Conservation (phyloP, 108 stramenopile genomes). For the Cyclotella baltica region DNA sequence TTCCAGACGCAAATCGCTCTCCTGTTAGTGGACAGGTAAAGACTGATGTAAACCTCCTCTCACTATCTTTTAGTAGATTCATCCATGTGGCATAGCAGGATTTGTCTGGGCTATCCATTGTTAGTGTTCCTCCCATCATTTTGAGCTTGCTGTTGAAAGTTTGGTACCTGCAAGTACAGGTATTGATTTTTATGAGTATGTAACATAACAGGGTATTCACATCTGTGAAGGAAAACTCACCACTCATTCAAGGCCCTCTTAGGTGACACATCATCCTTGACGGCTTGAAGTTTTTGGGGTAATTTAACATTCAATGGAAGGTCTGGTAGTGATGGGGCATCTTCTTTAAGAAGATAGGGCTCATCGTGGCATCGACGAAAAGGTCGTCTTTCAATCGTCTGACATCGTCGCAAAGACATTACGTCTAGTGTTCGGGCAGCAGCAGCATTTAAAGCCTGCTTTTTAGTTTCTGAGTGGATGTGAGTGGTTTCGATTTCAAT, state of each 20-base stretch:
- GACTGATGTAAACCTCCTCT: conserved; percentile 34
- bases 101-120: conserved; percentile 10
- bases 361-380: conserved; percentile 30
- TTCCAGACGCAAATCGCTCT: conserved; percentile 32
- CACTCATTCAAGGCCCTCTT: conserved; percentile 22
- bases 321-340: conserved; percentile 23
- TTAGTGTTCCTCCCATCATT: not conserved
- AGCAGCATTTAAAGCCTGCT: conserved; percentile 27
- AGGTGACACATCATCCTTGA: conserved; percentile 10
- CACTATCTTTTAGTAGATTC: not conserved
- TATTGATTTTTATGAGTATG: not conserved
- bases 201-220: too few relatives aligned
- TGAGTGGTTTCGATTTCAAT: too few relatives aligned
- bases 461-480: conserved; percentile 11
- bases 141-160: not conserved
- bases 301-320: conserved; percentile 22
- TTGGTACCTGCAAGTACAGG: conserved; percentile 18
- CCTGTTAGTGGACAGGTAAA: conserved; percentile 44
- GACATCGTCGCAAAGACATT: conserved; percentile 33
- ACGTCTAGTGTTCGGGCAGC: conserved; percentile 35
- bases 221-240: not conserved
- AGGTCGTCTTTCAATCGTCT: conserved; percentile 10
- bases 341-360: conserved; percentile 14
- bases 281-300: not conserved
- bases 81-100: conserved; percentile 13